Base-by-base conservation (phyloP, 306 rosid genomes). In the Casuarina equisetifolia region DNA sequence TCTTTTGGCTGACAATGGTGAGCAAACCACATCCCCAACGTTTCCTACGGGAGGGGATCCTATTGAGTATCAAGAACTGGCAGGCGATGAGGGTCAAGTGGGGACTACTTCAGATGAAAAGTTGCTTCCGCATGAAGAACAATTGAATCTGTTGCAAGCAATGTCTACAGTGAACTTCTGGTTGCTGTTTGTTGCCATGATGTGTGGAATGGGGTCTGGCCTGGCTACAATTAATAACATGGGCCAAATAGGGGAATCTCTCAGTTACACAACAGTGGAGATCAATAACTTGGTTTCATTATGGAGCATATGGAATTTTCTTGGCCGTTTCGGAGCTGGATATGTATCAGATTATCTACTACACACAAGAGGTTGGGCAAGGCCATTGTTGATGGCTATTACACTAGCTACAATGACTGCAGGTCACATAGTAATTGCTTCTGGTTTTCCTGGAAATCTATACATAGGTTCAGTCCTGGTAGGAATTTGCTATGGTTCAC, bases 231-330 rank as follows among this genome's bases (percentile, higher is more conserved):
- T 92, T 44, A 94, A 94, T 82, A 94, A 94, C 84, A 89, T 94
- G 97, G 86, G 95, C 87, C 98, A 94, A 71, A 79, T 92, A 57
- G 98, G 98, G 45, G 73, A 90, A 53, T 94, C 98, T 73, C 85
- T 94, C 75, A 96, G 92, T 19, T 94, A 94, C 80, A 88, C 86
- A 64, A 73, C 85, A 43, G 69, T 75, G 36, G 89, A 89, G 86
- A 86, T 91, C 15, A 84, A 79, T 25, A 88, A 90, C 25, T 79
- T 94, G 69, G 97, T 94, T 43, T 90, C 98, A 35, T 48, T 94
- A 2, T 94, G 97, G 97, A 92, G 98, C 73, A 89, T 92, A 88
- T 94, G 98, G 98, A 92, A 94, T 70, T 92, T 94, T 79, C 91
- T 92, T 0, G 97, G 98, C 52, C 96, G 97, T 61, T 90, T 94